Percentiles rank a stretch among this genome's conserved stretches.
These are phyloP conservation scores for Fusarium sarcochroum DNA, from an alignment of 2,329 filamentous ascomycete species.

Conservation along the genomic window DNA sequence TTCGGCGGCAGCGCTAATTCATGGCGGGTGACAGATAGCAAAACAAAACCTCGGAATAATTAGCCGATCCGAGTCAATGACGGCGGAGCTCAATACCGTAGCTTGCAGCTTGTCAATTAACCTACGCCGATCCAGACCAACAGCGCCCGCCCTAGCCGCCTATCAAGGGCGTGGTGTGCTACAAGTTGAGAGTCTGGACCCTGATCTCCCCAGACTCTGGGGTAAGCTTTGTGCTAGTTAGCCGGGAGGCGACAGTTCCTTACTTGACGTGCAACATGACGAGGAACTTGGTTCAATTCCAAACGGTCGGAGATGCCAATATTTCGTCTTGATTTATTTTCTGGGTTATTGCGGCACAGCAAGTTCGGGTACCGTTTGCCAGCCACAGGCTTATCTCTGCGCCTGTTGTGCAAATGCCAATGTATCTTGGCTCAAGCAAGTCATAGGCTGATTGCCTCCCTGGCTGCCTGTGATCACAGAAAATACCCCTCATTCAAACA, in stretches of 20 bases:
- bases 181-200: neutral
- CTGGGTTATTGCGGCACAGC: constrained; percentile 4
- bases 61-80: no score
- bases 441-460: constrained; percentile 11
- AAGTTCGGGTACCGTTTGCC: neutral
- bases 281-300: neutral
- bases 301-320: neutral
- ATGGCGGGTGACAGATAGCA: no score
- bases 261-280: neutral
- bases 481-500: constrained; percentile 24
- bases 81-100: no score
- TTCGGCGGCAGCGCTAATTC: no score
- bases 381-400: constrained; percentile 21
- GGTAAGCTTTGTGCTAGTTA: neutral
- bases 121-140: constrained; percentile 15
- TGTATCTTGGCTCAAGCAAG: constrained; percentile 9
- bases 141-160: constrained; percentile 4
- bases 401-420: constrained; percentile 4
- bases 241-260: neutral
- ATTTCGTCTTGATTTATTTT: neutral
- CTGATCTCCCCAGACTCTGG: constrained; percentile 10
- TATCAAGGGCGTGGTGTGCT: neutral
- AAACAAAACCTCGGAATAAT: no score
- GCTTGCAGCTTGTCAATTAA: neutral
- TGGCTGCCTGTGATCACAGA: constrained; percentile 25